Percentiles rank a stretch among this genome's conserved stretches.
Conservation (phyloP, 352 stramenopile genomes). For the Pythium brachiatum region DNA sequence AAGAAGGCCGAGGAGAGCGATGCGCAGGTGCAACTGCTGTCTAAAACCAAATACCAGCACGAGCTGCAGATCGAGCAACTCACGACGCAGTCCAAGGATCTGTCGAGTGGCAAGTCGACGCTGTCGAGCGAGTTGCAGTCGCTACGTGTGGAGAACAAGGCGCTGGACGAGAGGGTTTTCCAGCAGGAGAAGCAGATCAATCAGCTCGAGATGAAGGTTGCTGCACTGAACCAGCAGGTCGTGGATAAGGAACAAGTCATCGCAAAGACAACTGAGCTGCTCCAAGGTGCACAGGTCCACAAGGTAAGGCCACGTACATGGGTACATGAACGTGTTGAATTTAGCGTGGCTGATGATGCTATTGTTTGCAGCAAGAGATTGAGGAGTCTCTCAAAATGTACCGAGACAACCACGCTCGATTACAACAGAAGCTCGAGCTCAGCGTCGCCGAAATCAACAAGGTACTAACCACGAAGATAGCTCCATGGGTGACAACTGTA, state of each 20-base stretch:
- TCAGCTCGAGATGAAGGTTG: conserved; percentile 64
- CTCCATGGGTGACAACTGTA: neutral
- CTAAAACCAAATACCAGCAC: conserved; percentile 76
- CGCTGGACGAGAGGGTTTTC: conserved; percentile 78
- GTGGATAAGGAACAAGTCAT: conserved; percentile 75
- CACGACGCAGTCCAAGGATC: conserved; percentile 53
- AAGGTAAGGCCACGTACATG: conserved; percentile 39
- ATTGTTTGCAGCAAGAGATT: conserved; percentile 48
- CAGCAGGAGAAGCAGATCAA: conserved; percentile 84
- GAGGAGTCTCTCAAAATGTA: conserved; percentile 88
- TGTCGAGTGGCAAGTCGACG: conserved; percentile 39
- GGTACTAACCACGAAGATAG: conserved; percentile 26
- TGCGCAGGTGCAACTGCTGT: conserved; percentile 46
- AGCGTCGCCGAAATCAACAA: conserved; percentile 92
- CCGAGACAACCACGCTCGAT: conserved; percentile 73
- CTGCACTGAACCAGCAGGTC: conserved; percentile 74
- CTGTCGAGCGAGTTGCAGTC: conserved; percentile 49
- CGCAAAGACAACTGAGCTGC: conserved; percentile 64
- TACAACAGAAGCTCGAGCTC: conserved; percentile 87
- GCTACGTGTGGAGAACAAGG: conserved; percentile 69
- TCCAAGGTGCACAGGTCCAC: conserved; percentile 61
- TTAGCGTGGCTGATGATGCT: neutral
- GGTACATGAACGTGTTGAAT: neutral
- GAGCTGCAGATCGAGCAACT: conserved; percentile 78
- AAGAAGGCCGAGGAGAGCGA: conserved; percentile 47